Conservation (phyloP, 2,329 filamentous ascomycete species). For the Apiospora phragmitis region DNA sequence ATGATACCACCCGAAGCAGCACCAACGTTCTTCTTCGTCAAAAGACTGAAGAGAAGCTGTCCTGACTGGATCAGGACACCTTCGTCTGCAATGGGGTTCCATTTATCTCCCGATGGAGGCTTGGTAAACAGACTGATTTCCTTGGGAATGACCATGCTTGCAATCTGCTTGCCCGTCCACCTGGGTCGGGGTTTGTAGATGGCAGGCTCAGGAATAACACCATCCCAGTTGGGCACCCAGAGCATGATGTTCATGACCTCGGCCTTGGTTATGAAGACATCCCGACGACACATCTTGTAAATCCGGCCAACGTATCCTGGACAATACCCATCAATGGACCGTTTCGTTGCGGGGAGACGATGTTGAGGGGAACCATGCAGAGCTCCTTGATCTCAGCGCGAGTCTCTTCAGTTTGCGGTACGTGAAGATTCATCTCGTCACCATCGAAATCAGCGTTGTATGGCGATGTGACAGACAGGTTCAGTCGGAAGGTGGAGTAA, state of each 20-base stretch:
- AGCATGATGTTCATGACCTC: conserved; percentile 96
- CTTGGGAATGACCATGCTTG: conserved; percentile 86
- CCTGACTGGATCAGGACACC: conserved; percentile 83
- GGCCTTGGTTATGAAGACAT: conserved; percentile 87
- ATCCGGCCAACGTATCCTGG: conserved; percentile 95
- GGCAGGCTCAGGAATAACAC: conserved; percentile 87
- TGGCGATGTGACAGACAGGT: conserved; percentile 94
- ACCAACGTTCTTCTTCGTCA: conserved; percentile 93
- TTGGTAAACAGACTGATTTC: conserved; percentile 79
- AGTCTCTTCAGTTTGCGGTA: conserved; percentile 95
- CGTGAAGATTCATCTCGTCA: conserved; percentile 99
- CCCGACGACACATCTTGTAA: conserved; percentile 94
- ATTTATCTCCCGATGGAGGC: conserved; percentile 56
- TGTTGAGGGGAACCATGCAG: conserved; percentile 97
- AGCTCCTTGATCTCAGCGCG: conserved; percentile 92
- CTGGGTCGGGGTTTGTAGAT: conserved; percentile 88
- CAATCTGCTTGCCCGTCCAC: conserved; percentile 98
- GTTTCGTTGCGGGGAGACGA: conserved; percentile 96
- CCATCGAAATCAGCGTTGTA: conserved; percentile 99
- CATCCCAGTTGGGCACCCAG: conserved; percentile 98
- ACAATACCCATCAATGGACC: conserved; percentile 99
- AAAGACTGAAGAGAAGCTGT: conserved; percentile 84
- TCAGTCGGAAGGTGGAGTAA: conserved; percentile 97
- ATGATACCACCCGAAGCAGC: conserved; percentile 88
- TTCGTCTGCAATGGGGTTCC: conserved; percentile 68